Evolutionary conservation across 164 flowering plant genomes (phyloP).

Genomic region (Nymphaea thermarum): DNA sequence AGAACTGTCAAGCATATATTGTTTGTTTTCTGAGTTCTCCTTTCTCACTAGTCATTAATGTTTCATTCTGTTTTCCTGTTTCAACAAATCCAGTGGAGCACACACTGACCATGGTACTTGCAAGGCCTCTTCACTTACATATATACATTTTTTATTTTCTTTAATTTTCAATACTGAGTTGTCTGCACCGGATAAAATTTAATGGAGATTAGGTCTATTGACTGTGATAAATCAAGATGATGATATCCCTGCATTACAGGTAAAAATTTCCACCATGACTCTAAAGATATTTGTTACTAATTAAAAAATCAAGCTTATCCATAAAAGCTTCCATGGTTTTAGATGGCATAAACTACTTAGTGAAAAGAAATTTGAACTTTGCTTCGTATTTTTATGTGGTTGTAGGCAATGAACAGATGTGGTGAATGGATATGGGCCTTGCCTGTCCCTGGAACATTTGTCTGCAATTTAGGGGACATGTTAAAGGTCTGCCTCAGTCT

Average conservation of each 20-base stretch:
- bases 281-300: too few relatives aligned
- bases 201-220: constrained; percentile 84
- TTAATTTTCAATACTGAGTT: too few relatives aligned
- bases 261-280: constrained; percentile 7
- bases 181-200: constrained; percentile 6
- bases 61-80: background rate
- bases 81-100: constrained; percentile 58
- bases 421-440: constrained; percentile 89
- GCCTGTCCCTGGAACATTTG: constrained; percentile 89
- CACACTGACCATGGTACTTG: constrained; percentile 90
- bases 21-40: background rate
- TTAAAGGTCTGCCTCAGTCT: constrained; percentile 42
- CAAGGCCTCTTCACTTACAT: too few relatives aligned
- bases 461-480: constrained; percentile 98
- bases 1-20: background rate
- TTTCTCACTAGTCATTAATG: background rate
- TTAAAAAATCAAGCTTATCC: too few relatives aligned
- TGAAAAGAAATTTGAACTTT: too few relatives aligned
- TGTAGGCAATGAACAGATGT: constrained; percentile 70
- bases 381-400: background rate
- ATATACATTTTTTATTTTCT: too few relatives aligned
- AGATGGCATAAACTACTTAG: too few relatives aligned
- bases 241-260: constrained; percentile 85
- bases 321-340: too few relatives aligned
- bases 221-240: constrained; percentile 90